Conservation (phyloP, 2,329 filamentous ascomycete species). For the Aspergillus ustus region DNA sequence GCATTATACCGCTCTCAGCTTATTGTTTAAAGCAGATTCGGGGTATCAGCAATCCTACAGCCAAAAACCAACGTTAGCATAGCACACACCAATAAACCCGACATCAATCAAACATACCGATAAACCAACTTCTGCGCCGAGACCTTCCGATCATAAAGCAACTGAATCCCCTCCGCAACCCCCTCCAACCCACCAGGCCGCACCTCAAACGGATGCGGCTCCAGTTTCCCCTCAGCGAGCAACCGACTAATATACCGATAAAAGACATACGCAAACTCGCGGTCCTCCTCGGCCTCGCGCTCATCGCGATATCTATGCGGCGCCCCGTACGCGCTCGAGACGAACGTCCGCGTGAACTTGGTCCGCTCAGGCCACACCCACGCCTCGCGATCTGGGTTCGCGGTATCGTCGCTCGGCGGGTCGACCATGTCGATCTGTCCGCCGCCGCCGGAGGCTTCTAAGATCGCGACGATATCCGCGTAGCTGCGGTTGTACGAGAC, state of each 20-base stretch:
- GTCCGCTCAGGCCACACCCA: background rate
- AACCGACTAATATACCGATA: background rate
- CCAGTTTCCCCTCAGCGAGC: background rate
- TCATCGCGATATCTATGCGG: background rate
- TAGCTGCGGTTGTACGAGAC: background rate
- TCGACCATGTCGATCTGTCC: background rate
- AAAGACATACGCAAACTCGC: background rate
- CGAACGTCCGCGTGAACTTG: background rate
- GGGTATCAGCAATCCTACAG: background rate
- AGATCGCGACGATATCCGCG: background rate
- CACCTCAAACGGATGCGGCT: background rate
- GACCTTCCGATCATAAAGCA: background rate
- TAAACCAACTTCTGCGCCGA: too few relatives aligned
- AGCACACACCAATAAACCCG: too few relatives aligned
- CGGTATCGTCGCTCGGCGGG: background rate
- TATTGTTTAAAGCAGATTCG: background rate
- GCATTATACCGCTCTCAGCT: background rate
- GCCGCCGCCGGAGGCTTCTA: background rate
- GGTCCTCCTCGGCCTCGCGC: background rate
- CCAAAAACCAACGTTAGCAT: too few relatives aligned
- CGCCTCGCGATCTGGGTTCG: background rate
- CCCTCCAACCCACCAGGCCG: background rate
- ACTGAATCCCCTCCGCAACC: background rate
- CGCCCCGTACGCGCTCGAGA: background rate
- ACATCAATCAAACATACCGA: too few relatives aligned